Base-by-base conservation (phyloP, 768 basidiomycete species). In the Lepiota brunneoincarnata region DNA sequence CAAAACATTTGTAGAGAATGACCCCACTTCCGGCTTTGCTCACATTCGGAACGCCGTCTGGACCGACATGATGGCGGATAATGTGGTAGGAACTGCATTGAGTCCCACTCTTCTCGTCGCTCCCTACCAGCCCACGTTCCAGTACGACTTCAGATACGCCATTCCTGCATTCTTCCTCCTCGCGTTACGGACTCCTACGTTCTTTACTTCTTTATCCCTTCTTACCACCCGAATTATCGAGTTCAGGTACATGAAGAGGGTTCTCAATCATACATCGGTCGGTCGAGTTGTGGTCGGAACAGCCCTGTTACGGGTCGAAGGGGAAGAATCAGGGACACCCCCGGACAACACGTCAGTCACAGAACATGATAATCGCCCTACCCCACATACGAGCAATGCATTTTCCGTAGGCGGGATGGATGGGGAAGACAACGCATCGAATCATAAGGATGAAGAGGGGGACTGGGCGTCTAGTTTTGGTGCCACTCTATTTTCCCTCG, bases 141-240 rank as follows among this genome's bases (percentile, higher is more conserved):
- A 34, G 6, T 52, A 52, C 24, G 24, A 50, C 9, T 50, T 50
- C 24, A 40, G n/a, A 41, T 50, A 24, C 28, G 49, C 38, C 2
- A 44, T 52, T 20, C 51, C 50, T 2, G 51, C 28, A 3, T 44
- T 44, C 42, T 0, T 52, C 17, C 51, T 52, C 18, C 4, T 43
- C 14, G 20, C 21, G 10, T 18, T 52, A 3, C 44, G 51, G 50
- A 15, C 24, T 17, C 51, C 41, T 2, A 15, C 41, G 4, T 52
- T 52, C 15, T 20, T 52, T 18, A 21, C 15, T 3, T n/a, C 51
- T 9, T 24, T 43, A 6, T 15, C 36, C 28, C 31, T 52, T 31
- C 20, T 52, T 9, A n/a, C 23, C 4, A 37, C 41, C n/a, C 51
- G 31, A 5, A 31, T 35, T 2, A 20, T 44, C 11, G 36, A 17